Conservation (phyloP, 2,329 filamentous ascomycete genomes). For the Pseudogymnoascus sp. region DNA sequence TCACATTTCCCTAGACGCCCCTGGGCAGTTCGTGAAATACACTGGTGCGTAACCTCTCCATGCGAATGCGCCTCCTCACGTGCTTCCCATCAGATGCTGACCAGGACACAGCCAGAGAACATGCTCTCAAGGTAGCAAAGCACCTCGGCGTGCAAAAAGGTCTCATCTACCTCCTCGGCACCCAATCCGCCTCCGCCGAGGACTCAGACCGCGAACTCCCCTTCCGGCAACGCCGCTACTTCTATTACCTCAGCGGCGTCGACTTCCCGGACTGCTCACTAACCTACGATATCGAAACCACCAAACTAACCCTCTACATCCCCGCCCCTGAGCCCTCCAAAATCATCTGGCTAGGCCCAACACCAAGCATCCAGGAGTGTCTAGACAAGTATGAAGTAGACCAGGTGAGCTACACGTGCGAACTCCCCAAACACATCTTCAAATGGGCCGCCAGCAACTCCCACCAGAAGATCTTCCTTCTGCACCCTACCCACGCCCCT, state of each 20-base stretch:
- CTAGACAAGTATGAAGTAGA: constrained; percentile 59
- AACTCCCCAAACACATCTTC: constrained; percentile 42
- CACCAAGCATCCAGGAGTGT: constrained; percentile 52
- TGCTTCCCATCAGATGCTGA: background rate
- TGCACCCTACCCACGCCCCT: constrained; percentile 34
- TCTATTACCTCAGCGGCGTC: constrained; percentile 50
- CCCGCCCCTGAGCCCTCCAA: constrained; percentile 51
- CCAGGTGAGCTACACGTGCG: constrained; percentile 50
- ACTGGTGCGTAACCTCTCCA: background rate
- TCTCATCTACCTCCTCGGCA: constrained; percentile 48
- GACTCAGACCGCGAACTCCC: constrained; percentile 49
- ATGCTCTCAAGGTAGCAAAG: constrained; percentile 37
- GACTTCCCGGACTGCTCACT: constrained; percentile 46
- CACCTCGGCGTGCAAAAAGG: constrained; percentile 35
- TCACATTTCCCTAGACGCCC: background rate
- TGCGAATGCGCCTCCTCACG: background rate
- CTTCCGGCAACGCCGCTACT: constrained; percentile 53
- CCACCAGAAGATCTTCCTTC: constrained; percentile 35
- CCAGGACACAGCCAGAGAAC: constrained; percentile 35
- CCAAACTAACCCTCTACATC: constrained; percentile 64
- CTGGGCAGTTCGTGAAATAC: background rate
- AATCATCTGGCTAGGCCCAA: constrained; percentile 55
- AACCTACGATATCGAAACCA: constrained; percentile 48
- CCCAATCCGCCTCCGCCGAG: constrained; percentile 39
- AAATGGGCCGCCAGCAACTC: constrained; percentile 20